These are phyloP conservation scores for Prosopis cineraria DNA, from an alignment of 306 rosid genomes.

Conservation along the genomic window DNA sequence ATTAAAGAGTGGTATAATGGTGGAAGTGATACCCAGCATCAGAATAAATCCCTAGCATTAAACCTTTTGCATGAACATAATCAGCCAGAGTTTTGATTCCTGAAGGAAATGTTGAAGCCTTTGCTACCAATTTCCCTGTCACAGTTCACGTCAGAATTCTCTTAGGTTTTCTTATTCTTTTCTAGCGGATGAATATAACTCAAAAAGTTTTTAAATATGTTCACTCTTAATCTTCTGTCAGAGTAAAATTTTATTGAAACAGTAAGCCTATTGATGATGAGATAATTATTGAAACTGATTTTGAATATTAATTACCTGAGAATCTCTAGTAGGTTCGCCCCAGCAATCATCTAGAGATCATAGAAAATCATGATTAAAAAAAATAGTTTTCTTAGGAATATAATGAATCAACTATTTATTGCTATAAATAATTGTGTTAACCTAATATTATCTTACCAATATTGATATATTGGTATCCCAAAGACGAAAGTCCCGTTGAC, in stretches of 20 bases:
- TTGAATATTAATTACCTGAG: constrained; percentile 1
- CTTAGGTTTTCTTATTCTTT: background rate
- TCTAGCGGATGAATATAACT: background rate
- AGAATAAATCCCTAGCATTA: constrained; percentile 67
- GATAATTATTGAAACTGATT: background rate
- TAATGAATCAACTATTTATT: background rate
- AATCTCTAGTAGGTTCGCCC: constrained; percentile 34
- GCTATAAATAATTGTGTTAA: background rate
- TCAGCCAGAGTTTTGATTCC: constrained; percentile 68
- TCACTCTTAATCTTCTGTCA: too few relatives aligned
- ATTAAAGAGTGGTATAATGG: constrained; percentile 6
- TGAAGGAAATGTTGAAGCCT: constrained; percentile 63
- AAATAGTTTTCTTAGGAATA: background rate
- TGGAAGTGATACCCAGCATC: constrained; percentile 60
- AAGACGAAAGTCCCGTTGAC: constrained; percentile 66
- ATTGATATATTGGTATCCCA: constrained; percentile 69
- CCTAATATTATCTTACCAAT: constrained; percentile 45
- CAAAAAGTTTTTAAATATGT: background rate
- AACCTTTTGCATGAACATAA: constrained; percentile 63
- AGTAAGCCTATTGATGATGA: background rate
- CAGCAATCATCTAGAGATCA: constrained; percentile 73
- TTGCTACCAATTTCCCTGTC: constrained; percentile 66
- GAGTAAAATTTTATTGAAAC: background rate
- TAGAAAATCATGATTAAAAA: background rate
- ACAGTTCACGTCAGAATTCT: background rate